Evolutionary conservation across 106 monocot genomes (phyloP).

Genomic region (Dendrobium chrysotoxum): DNA sequence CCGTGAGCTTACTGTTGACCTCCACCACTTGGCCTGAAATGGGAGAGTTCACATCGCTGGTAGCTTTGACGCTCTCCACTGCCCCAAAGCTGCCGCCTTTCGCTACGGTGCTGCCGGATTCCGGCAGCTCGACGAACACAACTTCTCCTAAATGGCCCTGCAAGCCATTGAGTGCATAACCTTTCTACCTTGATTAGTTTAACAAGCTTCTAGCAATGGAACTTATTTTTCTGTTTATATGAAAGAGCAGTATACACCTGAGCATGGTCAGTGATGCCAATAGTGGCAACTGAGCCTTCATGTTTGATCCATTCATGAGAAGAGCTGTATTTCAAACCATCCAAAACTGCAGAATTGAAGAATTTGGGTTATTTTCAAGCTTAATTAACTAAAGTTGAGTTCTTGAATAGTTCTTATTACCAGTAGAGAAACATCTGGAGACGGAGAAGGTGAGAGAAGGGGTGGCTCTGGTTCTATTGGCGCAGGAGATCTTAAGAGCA

Average conservation of each 20-base stretch:
- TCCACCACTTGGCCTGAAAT: conserved; percentile 60
- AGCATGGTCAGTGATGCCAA: conserved; percentile 98
- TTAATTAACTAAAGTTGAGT: neutral
- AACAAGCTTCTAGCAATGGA: neutral
- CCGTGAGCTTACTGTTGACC: conserved; percentile 43
- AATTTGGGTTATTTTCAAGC: neutral
- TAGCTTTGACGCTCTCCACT: conserved; percentile 80
- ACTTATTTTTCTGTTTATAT: neutral
- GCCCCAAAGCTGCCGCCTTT: conserved; percentile 46
- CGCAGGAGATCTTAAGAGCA: conserved; percentile 56
- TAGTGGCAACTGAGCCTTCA: conserved; percentile 75
- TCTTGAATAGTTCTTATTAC: conserved; percentile 9
- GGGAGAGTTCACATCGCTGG: conserved; percentile 64
- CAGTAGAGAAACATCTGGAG: conserved; percentile 79
- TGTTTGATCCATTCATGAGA: conserved; percentile 97
- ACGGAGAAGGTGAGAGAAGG: conserved; percentile 25
- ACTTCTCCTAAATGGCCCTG: conserved; percentile 64
- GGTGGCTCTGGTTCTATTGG: neutral
- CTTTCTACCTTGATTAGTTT: neutral
- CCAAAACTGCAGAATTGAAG: conserved; percentile 44
- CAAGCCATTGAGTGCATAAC: neutral
- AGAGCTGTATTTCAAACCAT: conserved; percentile 66
- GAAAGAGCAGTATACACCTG: conserved; percentile 36
- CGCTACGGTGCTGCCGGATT: conserved; percentile 23
- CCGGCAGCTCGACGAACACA: conserved; percentile 66